Base-by-base conservation (phyloP, 1,139 yeast genomes). In the Zygosaccharomyces pseudobailii region DNA sequence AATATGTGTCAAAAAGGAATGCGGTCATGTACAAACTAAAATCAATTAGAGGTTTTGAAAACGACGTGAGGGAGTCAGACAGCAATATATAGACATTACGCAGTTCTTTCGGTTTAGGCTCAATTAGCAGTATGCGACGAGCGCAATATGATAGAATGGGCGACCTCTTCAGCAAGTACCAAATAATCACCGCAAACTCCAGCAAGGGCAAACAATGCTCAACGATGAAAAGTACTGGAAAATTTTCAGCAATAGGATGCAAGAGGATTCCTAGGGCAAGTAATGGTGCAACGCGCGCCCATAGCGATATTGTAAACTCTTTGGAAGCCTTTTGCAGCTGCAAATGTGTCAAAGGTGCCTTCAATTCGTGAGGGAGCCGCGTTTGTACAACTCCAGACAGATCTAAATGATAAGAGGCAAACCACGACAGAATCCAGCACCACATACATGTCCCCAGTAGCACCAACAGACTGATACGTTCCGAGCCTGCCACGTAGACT, bases 21-120 rank as follows among this genome's bases (percentile, higher is more conserved):
- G 82, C 60, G 73, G 70, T 19, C 61, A 54, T 37, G 50, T 74
- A 75, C 17, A 79, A 65, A 9, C 79, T 76, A 23, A 83, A 69
- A 66, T 90, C 97, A 46, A 85, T 82, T 45, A 87, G 58, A 0
- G 88, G 87, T 62, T 82, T 84, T 9, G 86, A 72, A 61, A 84
- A 88, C 0, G 96, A 87, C 1, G 92, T 84, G 44, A 89, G 69
- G 4, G 88, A 80, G 70, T 89, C 97, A 6, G 95, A 81, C 7
- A 88, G 66, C 48, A 90, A 68, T 42, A 88, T 85, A 62, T 89
- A 96, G 49, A 87, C 85, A 25, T 87, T 80, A 59, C 96, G 84
- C 81, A 51, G 85, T 78, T 8, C 72, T 69, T 5, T 94, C 88
- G 42, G 69, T 40, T 21, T 76, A 41, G 42, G 84, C 70, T 53